Base-by-base conservation (phyloP, 768 basidiomycete genomes). In the Paxillus rubicundulus region DNA sequence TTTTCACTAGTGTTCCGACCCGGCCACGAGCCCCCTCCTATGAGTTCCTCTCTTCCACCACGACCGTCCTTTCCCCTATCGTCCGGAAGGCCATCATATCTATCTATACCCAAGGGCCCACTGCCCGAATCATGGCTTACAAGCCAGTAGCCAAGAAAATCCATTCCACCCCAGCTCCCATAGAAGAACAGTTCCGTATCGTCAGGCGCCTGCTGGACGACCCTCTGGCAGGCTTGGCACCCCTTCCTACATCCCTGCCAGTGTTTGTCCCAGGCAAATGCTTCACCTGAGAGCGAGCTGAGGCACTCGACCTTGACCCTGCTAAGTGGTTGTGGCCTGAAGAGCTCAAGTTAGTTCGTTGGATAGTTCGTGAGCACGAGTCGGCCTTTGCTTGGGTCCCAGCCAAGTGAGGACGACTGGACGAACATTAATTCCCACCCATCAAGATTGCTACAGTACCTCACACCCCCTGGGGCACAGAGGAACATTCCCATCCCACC, bases 341-440 rank as follows among this genome's bases (percentile, higher is more conserved):
- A 16, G 52, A 47, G 6, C 3, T 47, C 0, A 54, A 49, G 7
- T 16, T 49, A 0, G 28, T 54, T 4, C n/a, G 6, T 0, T 54
- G 47, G 40, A 4, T 54, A 0, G 16, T 54, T 14, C n/a, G 2
- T 1, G 9, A 12, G 0, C 48, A 73, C 3, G 57, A 76, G 37
- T 24, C 48, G 1, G 72, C 52, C 0, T 74, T 79, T 39, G 71
- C 77, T 0, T 78, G 73, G 73, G 63, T 66, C 2, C 67, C 74
- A 4, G 5, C 33, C 0, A 68, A 78, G 52, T 53, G 60, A 5
- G 74, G 76, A 1, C 42, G 41, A 0, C 73, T 76, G 21, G 38
- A 55, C 2, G 47, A 61, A 1, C 60, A 70, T 0, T 74, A 59
- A 42, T 75, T 74, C 38, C 56, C 58, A 0, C 68, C 69, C 0